phyloP scores from a whole-genome alignment of 176 grass and related monocot species.

The Canna indica region DNA sequence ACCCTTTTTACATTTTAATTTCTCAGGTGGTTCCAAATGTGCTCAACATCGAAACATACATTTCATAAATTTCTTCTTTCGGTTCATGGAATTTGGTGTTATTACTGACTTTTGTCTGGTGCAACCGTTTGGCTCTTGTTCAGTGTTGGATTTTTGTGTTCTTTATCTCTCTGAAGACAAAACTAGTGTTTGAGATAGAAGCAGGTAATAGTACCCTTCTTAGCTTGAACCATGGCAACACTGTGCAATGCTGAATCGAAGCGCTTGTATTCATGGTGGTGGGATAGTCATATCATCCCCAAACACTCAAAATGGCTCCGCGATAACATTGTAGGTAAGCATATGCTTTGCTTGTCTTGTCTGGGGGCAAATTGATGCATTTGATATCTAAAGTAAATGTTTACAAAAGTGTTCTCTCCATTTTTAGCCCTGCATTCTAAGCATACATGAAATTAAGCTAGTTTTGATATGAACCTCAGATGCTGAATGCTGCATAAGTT shows the following conservation, averaged over 20 bases:
- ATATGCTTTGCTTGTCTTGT: too few species aligned
- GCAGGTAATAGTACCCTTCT: not conserved
- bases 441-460: too few species aligned
- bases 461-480: not conserved
- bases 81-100: not conserved
- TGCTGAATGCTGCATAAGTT: not conserved
- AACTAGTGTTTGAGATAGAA: too few species aligned
- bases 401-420: too few species aligned
- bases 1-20: not conserved
- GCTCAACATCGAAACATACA: not conserved
- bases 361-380: not conserved
- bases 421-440: too few species aligned
- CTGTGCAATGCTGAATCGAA: not conserved
- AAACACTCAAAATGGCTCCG: constrained; percentile 11
- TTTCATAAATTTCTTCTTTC: not conserved
- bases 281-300: constrained; percentile 12
- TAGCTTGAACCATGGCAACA: not conserved
- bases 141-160: not conserved
- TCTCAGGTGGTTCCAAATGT: not conserved
- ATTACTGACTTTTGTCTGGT: not conserved
- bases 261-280: constrained; percentile 12
- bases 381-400: not conserved
- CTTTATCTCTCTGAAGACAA: too few species aligned
- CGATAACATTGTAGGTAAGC: not conserved
- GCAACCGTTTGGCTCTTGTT: not conserved